A percentile compares a stretch with the other conserved stretches of the same genome.
phyloP scores from a whole-genome alignment of 805 yeast species.

The Lipomyces kockii region DNA sequence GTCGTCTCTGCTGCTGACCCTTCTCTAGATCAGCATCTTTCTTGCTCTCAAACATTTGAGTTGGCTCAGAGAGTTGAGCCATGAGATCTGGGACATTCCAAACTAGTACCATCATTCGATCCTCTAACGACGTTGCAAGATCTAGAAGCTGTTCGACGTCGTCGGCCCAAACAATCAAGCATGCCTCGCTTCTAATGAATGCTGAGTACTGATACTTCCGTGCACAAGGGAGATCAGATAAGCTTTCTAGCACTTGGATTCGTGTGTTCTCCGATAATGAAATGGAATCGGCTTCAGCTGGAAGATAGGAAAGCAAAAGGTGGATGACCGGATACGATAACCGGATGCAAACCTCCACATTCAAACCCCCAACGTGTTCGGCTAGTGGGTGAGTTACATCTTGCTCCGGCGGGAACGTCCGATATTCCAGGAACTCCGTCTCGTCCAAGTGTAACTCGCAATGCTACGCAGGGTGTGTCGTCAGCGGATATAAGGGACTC shows the following conservation, averaged over 20 bases:
- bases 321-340: slow-evolving; percentile 22
- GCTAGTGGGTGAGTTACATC: not conserved
- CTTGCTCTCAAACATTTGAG: not conserved
- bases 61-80: slow-evolving; percentile 13
- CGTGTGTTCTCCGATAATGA: slow-evolving; percentile 27
- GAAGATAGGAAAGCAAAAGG: slow-evolving; percentile 22
- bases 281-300: slow-evolving; percentile 15
- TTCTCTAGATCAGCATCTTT: slow-evolving; percentile 11
- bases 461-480: slow-evolving; percentile 17
- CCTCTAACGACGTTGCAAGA: slow-evolving; percentile 22
- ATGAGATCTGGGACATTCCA: slow-evolving; percentile 18
- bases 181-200: slow-evolving; percentile 21
- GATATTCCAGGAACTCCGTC: slow-evolving; percentile 8
- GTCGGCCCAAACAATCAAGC: slow-evolving; percentile 31
- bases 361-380: slow-evolving; percentile 21
- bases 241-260: slow-evolving; percentile 25
- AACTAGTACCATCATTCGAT: slow-evolving; percentile 27
- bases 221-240: slow-evolving; percentile 27
- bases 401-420: slow-evolving; percentile 19
- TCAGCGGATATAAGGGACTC: slow-evolving; percentile 9
- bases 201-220: slow-evolving; percentile 29
- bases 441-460: slow-evolving; percentile 2
- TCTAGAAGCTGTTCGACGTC: slow-evolving; percentile 12
- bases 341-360: slow-evolving; percentile 25
- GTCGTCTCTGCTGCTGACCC: slow-evolving; percentile 4